Evolutionary conservation across 2,329 filamentous ascomycete species (phyloP).

Genomic region (Aspergillus intermedius): DNA sequence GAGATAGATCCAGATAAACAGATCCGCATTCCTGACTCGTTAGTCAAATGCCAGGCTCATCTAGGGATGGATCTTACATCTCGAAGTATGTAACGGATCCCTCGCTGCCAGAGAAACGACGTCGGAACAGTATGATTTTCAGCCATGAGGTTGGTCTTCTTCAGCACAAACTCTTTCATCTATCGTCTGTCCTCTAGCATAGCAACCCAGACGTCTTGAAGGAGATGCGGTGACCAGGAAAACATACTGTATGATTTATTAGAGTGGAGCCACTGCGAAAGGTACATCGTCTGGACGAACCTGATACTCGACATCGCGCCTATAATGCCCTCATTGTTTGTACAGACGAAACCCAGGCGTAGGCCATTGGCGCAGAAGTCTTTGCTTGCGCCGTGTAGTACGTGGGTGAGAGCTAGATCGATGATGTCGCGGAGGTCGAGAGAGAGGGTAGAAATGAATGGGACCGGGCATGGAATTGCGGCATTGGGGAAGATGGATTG

Average conservation of each 20-base stretch:
- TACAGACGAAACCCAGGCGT: conserved; percentile 4
- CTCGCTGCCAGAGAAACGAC: neutral
- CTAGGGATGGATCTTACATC: conserved; percentile 1
- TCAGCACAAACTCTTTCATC: conserved; percentile 1
- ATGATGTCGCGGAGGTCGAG: conserved; percentile 1
- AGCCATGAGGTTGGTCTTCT: conserved; percentile 4
- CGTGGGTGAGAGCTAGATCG: conserved; percentile 2
- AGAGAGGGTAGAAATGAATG: conserved; percentile 1
- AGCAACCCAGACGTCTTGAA: conserved; percentile 6
- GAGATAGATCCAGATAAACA: conserved; percentile 10
- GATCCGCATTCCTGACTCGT: conserved; percentile 6
- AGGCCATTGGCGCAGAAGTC: conserved; percentile 6
- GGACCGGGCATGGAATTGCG: neutral
- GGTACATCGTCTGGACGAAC: neutral
- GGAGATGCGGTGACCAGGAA: conserved; percentile 7
- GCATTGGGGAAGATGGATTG: conserved; percentile 4
- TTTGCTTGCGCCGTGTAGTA: conserved; percentile 9
- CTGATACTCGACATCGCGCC: conserved; percentile 8
- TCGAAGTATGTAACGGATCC: conserved; percentile 2
- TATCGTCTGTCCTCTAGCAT: conserved; percentile 6
- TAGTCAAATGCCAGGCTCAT: neutral
- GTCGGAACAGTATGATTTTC: conserved; percentile 3
- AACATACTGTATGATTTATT: conserved; percentile 1
- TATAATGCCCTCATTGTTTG: conserved; percentile 7
- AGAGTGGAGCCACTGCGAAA: neutral